Evolutionary conservation across 768 basidiomycete species (phyloP).

Genomic region (Suillus tomentosus): DNA sequence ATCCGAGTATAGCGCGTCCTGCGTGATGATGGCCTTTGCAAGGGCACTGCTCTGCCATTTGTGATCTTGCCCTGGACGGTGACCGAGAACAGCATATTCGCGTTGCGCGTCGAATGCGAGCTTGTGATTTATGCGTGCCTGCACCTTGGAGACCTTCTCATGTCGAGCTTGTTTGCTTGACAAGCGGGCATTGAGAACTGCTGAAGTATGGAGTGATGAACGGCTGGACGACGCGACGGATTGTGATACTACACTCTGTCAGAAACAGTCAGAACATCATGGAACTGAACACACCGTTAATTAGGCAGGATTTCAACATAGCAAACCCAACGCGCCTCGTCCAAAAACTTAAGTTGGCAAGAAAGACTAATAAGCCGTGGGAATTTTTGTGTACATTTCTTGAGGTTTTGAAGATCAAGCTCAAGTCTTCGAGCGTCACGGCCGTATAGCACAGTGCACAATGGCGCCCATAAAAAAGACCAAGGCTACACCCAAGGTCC

Average conservation of each 20-base stretch:
- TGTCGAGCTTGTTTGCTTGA: constrained; percentile 38
- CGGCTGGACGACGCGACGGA: constrained; percentile 43
- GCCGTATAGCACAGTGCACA: background rate
- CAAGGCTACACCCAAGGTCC: constrained; percentile 34
- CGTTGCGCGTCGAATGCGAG: constrained; percentile 41
- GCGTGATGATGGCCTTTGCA: constrained; percentile 59
- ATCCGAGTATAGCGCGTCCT: constrained; percentile 42
- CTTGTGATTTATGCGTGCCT: constrained; percentile 46
- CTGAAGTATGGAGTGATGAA: constrained; percentile 51
- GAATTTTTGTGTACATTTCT: constrained; percentile 28
- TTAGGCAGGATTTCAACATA: constrained; percentile 32
- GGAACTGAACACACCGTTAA: constrained; percentile 21
- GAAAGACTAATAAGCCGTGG: constrained; percentile 35
- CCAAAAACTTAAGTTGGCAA: constrained; percentile 6
- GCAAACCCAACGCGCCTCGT: constrained; percentile 5
- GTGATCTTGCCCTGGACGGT: constrained; percentile 58
- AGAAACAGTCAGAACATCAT: background rate
- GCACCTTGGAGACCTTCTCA: constrained; percentile 46
- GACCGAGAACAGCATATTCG: constrained; percentile 76
- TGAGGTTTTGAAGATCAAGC: constrained; percentile 20
- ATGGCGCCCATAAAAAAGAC: constrained; percentile 36
- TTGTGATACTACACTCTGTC: constrained; percentile 35
- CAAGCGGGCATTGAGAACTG: constrained; percentile 38
- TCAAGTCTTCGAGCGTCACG: constrained; percentile 10
- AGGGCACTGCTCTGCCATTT: constrained; percentile 74